Evolutionary conservation across 2,329 filamentous ascomycete species (phyloP).

Genomic region (Ophiostoma montium): DNA sequence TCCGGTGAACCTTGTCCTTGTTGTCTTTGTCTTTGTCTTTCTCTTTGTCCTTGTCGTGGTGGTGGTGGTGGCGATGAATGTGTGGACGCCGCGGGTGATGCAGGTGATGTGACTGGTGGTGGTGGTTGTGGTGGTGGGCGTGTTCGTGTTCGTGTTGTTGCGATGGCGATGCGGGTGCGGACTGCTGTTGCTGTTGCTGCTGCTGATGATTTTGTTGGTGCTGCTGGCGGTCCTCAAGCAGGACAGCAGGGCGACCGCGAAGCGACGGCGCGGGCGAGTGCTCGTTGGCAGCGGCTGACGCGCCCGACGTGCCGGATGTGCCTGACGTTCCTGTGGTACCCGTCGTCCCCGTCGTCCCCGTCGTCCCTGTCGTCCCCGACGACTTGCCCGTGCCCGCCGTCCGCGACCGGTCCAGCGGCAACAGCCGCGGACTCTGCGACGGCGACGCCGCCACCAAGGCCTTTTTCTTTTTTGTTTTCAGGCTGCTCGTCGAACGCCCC

Average conservation of each 20-base stretch:
- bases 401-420: constrained; percentile 1
- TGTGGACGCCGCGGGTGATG: not conserved
- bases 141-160: not conserved
- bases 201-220: not conserved
- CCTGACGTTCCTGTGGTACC: constrained; percentile 11
- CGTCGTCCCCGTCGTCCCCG: not conserved
- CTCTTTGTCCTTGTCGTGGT: too few relatives aligned
- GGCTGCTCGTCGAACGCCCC: too few relatives aligned
- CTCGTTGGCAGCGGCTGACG: not conserved
- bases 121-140: not conserved
- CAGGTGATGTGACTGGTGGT: constrained; percentile 1
- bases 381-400: not conserved
- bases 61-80: not conserved
- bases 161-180: not conserved
- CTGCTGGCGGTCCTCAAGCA: too few relatives aligned
- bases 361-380: not conserved
- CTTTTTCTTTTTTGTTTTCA: too few relatives aligned
- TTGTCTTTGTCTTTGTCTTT: too few relatives aligned
- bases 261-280: not conserved
- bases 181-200: not conserved
- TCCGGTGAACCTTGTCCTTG: not conserved
- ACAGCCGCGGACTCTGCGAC: not conserved
- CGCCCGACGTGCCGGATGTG: constrained; percentile 14
- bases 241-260: not conserved
- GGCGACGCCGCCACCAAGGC: too few relatives aligned